Conservation (phyloP, 1,284 basidiomycete species). For the Hemileia vastatrix region DNA sequence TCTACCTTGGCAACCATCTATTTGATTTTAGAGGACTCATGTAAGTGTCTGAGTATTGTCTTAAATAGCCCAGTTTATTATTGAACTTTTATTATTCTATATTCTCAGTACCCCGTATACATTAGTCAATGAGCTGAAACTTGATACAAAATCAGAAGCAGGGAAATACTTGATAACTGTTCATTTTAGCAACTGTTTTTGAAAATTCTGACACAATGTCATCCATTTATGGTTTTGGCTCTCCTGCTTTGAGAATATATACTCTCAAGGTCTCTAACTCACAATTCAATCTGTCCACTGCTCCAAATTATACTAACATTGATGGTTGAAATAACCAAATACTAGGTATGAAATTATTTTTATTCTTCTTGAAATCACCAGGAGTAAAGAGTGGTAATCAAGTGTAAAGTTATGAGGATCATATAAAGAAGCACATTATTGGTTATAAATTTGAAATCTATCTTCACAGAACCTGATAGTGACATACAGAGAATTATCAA, state of each 20-base stretch:
- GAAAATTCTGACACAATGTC: background rate
- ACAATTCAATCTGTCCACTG: constrained; percentile 2
- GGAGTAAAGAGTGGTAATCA: no score
- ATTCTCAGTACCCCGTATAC: no score
- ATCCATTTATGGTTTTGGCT: constrained; percentile 13
- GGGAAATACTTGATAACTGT: no score
- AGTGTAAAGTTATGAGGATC: no score
- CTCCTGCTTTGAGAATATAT: constrained; percentile 12
- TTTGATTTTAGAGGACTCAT: constrained; percentile 21
- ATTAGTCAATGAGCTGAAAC: no score
- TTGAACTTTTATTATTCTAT: background rate
- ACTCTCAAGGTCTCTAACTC: constrained; percentile 11
- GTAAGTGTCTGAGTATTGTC: background rate
- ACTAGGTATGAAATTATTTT: constrained; percentile 9
- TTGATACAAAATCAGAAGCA: no score
- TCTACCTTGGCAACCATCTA: constrained; percentile 12
- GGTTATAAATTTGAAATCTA: no score
- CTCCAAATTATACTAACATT: constrained; percentile 2
- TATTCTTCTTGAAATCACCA: no score
- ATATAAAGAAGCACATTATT: no score
- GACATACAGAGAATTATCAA: no score
- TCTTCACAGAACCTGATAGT: no score
- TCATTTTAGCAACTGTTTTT: constrained; percentile 3
- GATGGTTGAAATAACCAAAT: constrained; percentile 10
- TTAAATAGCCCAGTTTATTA: background rate